Evolutionary conservation across 257 asterid genomes (phyloP), one percentile per base, ranked within the genome.

Genomic region (Plantago ovata): DNA sequence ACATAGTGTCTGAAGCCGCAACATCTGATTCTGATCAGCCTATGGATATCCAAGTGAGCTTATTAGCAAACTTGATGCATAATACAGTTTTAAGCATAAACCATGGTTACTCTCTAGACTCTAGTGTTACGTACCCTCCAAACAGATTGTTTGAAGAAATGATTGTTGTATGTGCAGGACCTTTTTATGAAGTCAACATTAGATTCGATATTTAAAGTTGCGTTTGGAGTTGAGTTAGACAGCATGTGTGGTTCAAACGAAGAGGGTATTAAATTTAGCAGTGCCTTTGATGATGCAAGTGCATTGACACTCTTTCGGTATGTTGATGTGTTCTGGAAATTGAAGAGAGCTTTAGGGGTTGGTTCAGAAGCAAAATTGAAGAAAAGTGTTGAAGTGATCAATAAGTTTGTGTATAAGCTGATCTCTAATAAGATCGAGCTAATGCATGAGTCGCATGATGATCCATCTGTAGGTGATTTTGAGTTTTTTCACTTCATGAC

Each of bases 31-130:
- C 77, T 38, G 44, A 54, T 3, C 54, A 70, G 42, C 58, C 70
- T 20, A 38, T 87, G 40, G 92, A 87, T 50, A 82, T 84, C 54
- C 96, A 84, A 70, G 96, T 82, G 64, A 78, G 78, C 44, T 58
- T 38, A 38, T 42, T 58, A 15, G 33, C 33, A 48, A 48, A 24
- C 57, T 52, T 2, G 13, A 28, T 48, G 33, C 2, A 28, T 3
- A 1, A 23, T 14, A 13, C 1, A 15, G 6, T 21, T 20, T 38
- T 41, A 10, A 40, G 3, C 32, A 0, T 8, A 38, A 38, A 11
- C 15, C 1, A 19, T 15, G 42, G 44, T 49, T 20, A n/a, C n/a
- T n/a, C n/a, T n/a, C n/a, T n/a, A n/a, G n/a, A n/a, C n/a, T n/a
- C n/a, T n/a, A n/a, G n/a, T n/a, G n/a, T n/a, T n/a, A n/a, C n/a